Percentiles rank a stretch among this genome's conserved stretches.
Evolutionary conservation across 345 rosid species (phyloP).

Genomic region (Noccaea bulbosa): DNA sequence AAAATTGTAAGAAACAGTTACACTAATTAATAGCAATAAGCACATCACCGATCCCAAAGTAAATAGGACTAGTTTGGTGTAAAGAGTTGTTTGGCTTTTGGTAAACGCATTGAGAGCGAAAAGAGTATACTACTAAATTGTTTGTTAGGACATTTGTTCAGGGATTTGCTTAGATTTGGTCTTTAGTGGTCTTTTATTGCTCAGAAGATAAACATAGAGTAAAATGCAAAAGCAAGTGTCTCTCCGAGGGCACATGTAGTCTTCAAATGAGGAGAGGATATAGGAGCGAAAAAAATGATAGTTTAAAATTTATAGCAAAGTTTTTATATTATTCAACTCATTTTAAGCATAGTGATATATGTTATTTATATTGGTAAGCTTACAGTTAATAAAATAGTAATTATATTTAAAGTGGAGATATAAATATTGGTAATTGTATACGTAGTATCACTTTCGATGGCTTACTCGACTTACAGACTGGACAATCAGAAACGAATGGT

Average conservation of each 20-base stretch:
- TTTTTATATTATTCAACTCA: slow-evolving; percentile 24
- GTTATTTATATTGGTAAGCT: not conserved
- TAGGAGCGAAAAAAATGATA: slow-evolving; percentile 33
- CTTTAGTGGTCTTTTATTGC: slow-evolving; percentile 41
- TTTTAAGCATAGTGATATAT: slow-evolving; percentile 15
- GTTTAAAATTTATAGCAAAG: not conserved
- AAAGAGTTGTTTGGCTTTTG: slow-evolving; percentile 40
- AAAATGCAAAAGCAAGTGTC: slow-evolving; percentile 37
- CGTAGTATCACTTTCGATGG: too few species aligned
- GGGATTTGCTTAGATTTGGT: slow-evolving; percentile 78
- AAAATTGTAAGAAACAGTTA: not conserved
- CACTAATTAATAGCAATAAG: slow-evolving; percentile 24
- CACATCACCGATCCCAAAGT: slow-evolving; percentile 47
- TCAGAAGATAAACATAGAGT: slow-evolving; percentile 35
- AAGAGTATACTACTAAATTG: slow-evolving; percentile 15
- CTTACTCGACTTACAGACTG: too few species aligned
- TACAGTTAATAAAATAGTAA: too few species aligned
- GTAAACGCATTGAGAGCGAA: slow-evolving; percentile 31
- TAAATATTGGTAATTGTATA: too few species aligned
- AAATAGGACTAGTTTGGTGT: slow-evolving; percentile 26
- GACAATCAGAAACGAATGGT: too few species aligned
- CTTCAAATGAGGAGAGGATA: slow-evolving; percentile 42
- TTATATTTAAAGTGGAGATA: too few species aligned
- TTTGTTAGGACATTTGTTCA: slow-evolving; percentile 45
- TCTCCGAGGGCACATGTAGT: slow-evolving; percentile 40